These are phyloP conservation scores for Lenwebbia sp. DNA, from an alignment of 345 rosid genomes.

Conservation along the genomic window DNA sequence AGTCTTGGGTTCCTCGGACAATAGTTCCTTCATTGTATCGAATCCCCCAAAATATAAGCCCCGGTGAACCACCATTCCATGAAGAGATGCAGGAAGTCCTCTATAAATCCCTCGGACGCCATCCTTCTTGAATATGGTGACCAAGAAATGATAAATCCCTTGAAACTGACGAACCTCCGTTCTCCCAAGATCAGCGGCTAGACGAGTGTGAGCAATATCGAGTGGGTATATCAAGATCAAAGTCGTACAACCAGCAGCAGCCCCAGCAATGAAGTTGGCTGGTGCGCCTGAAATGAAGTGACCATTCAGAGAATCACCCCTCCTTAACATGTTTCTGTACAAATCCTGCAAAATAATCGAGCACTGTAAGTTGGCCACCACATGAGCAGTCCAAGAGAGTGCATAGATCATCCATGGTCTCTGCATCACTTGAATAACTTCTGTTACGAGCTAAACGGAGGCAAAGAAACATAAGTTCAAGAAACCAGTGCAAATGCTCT, in stretches of 20 bases:
- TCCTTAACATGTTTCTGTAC: constrained; percentile 57
- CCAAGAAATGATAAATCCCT: constrained; percentile 78
- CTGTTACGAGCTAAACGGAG: not conserved
- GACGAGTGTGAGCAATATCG: constrained; percentile 86
- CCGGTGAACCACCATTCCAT: constrained; percentile 79
- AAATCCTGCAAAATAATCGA: constrained; percentile 42
- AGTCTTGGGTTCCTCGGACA: constrained; percentile 39
- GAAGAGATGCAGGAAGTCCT: constrained; percentile 88
- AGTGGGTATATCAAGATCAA: constrained; percentile 78
- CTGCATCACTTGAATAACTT: not conserved
- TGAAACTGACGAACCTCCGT: constrained; percentile 70
- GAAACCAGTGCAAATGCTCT: not conserved
- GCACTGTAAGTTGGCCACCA: not conserved
- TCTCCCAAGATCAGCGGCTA: constrained; percentile 83
- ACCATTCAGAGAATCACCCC: constrained; percentile 31
- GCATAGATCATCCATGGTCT: not conserved
- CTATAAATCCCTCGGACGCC: constrained; percentile 77
- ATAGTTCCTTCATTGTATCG: constrained; percentile 72
- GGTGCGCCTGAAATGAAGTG: constrained; percentile 51
- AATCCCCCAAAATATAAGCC: constrained; percentile 92
- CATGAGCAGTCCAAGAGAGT: not conserved
- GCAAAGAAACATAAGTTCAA: not conserved
- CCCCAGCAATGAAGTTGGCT: constrained; percentile 85
- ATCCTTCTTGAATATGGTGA: constrained; percentile 57
- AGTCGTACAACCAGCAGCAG: constrained; percentile 88